Evolutionary conservation across 2,329 filamentous ascomycete genomes (phyloP), one percentile per base, ranked within the genome.

Genomic region (Penicillium brasilianum): DNA sequence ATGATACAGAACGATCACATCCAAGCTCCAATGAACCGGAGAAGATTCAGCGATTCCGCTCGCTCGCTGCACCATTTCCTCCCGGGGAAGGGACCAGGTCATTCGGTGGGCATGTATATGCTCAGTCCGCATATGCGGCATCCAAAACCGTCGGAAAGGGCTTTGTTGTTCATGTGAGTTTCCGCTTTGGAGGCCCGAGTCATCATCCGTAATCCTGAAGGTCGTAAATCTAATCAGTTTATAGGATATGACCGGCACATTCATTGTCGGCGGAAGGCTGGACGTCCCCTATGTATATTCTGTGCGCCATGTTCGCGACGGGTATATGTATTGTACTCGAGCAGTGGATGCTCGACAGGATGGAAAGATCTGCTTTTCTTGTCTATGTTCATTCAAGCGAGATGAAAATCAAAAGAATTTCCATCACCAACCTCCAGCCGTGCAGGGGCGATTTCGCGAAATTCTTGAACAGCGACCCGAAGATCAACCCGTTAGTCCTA

Each of bases 51-150:
- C 61, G 53, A 3, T 77, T 77, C 32, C 66, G 69, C 36, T 63
- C 76, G 1, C 46, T 72, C 14, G 65, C 73, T 37, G 52, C 54
- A 4, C 76, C 76, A 2, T 84, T 79, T 62, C 75, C 78, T 11
- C 81, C 82, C 0, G 80, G 77, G 3, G 74, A 72, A 7, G 71
- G 76, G 16, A 74, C 74, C 2, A 74, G 78, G 14, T 80, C 83
- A 0, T 86, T 84, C 70, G 84, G 84, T 13, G 84, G 84, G 1
- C 83, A 87, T 73, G 83, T 85, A 4, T 86, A 82, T 65, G 81
- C 82, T n/a, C 84, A 86, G 71, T 81, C 84, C 34, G 83, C 82
- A 16, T 86, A 82, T 76, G 84, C 84, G 16, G 84, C 84, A 9
- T 81, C 81, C 9, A 81, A 85, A 62, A 86, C 84, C 1, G 81